Conservation (phyloP, 768 basidiomycete genomes). For the Lactarius quietus region DNA sequence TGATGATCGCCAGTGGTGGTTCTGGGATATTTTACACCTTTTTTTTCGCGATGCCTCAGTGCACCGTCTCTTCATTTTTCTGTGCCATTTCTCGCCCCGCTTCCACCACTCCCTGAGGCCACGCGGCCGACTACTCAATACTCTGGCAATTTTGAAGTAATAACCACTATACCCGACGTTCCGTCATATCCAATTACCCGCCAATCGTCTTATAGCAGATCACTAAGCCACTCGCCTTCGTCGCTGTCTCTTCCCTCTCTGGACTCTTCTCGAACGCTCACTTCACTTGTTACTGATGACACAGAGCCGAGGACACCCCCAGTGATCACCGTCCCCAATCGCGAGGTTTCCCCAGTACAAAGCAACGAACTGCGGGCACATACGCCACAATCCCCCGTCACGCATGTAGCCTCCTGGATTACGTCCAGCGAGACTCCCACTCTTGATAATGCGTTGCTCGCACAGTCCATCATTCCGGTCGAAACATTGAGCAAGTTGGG, state of each 20-base stretch:
- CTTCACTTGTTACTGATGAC: conserved; percentile 10
- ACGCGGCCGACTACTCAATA: conserved; percentile 20
- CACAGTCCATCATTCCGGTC: conserved; percentile 23
- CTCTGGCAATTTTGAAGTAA: conserved; percentile 8
- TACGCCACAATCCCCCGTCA: conserved; percentile 5
- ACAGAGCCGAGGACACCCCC: conserved; percentile 11
- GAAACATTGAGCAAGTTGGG: conserved; percentile 40
- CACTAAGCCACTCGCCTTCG: conserved; percentile 14
- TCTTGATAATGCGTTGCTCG: conserved; percentile 20
- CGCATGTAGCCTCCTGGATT: conserved; percentile 19
- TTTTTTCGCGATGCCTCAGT: conserved; percentile 27
- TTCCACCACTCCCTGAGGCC: conserved; percentile 23
- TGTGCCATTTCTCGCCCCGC: conserved; percentile 25
- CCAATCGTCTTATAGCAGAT: conserved; percentile 13
- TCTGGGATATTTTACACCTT: conserved; percentile 26
- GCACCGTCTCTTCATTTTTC: conserved; percentile 25
- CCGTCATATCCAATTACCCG: conserved; percentile 23
- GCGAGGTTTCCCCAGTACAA: not conserved
- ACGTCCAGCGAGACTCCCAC: conserved; percentile 21
- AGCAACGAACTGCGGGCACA: not conserved
- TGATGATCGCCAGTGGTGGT: conserved; percentile 19
- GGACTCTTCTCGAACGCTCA: conserved; percentile 6
- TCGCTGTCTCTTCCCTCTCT: conserved; percentile 19
- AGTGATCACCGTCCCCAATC: conserved; percentile 3
- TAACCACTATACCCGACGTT: conserved; percentile 18